Conservation (phyloP, 2,329 filamentous ascomycete species). For the Epichloe glyceriae region DNA sequence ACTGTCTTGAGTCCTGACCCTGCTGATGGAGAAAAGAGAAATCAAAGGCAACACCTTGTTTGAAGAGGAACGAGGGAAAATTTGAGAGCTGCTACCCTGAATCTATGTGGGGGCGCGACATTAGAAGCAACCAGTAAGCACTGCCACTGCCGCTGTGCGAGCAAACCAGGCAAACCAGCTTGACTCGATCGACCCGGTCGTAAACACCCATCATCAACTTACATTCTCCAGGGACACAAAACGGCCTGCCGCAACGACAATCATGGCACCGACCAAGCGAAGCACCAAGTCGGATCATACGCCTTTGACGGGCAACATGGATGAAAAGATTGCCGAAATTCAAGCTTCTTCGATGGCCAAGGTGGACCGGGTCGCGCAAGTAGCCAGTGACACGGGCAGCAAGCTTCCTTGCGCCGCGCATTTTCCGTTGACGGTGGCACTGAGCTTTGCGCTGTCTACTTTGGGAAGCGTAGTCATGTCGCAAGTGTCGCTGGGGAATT, state of each 20-base stretch:
- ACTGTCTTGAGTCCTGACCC: too few relatives aligned
- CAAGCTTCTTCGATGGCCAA: slow-evolving; percentile 8
- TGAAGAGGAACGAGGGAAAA: not conserved
- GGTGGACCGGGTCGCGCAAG: slow-evolving; percentile 4
- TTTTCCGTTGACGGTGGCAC: slow-evolving; percentile 38
- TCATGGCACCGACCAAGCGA: slow-evolving; percentile 13
- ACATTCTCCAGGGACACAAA: not conserved
- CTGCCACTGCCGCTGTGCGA: slow-evolving; percentile 2
- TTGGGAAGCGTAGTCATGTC: slow-evolving; percentile 50
- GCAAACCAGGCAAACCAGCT: not conserved
- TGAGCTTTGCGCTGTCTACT: slow-evolving; percentile 50
- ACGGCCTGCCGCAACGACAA: not conserved
- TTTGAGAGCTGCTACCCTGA: not conserved
- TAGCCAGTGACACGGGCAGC: not conserved
- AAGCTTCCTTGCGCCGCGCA: slow-evolving; percentile 31
- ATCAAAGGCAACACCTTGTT: not conserved
- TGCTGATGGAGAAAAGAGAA: not conserved
- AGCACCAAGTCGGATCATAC: slow-evolving; percentile 8
- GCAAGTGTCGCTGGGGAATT: slow-evolving; percentile 53
- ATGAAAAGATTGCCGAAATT: not conserved
- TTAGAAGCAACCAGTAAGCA: not conserved
- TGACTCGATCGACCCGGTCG: not conserved
- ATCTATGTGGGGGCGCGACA: not conserved
- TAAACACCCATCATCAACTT: not conserved
- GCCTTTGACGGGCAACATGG: slow-evolving; percentile 5